Base-by-base conservation (phyloP, 2,329 filamentous ascomycete genomes). In the Colletotrichum chrysophilum region DNA sequence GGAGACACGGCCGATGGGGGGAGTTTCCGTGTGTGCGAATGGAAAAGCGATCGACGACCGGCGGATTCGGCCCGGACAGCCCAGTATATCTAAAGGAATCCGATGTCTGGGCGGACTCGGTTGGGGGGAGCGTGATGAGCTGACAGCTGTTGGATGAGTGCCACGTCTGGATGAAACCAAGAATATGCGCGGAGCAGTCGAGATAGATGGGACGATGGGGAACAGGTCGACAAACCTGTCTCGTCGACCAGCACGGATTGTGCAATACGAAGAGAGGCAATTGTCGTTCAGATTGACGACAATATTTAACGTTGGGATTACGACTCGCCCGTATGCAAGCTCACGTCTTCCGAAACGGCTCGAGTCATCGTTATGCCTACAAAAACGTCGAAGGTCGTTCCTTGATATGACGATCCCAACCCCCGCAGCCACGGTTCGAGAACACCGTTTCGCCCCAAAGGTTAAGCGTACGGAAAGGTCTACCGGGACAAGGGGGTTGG, bases 311-410 rank as follows among this genome's bases (percentile, higher is more conserved):
- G 73, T 65, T 69, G 43, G 58, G 56, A 65, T 52, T 65, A 65
- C 55, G 69, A 72, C 13, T 72, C 70, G 38, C 32, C 67, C 61
- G 67, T 66, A 30, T 68, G 55, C 38, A 72, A 67, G 56, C 32
- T 74, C 65, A 32, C 43, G 18, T n/a, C 64, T 73, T 69, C 48
- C 70, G 74, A 74, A 69, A 73, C 74, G 74, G 64, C 74, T 75
- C 58, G 74, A 75, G 74, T 75, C 74, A 75, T 74, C 64, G 43
- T 26, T 65, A 65, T 75, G 64, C 34, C 34, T 36, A 52, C 43
- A 48, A 71, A 26, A 73, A 43, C 55, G 70, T 65, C 55, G 52
- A 73, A 74, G 70, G 70, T 68, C 70, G 34, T 65, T 65, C 56
- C 56, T 69, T 68, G 74, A 65, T 72, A 75, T 65, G 58, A 52